A percentile compares a stretch with the other conserved stretches of the same genome.
Conservation (phyloP, 176 grass and related monocot genomes). For the barley (Hordeum vulgare) region MorexV3_pseudomolecules_assembly NC_058520.1:22394198-22394697, state of each 20-base stretch:
- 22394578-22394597: background rate
- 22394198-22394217: too few relatives aligned
- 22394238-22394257: too few relatives aligned
- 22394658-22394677: too few relatives aligned
- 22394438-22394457: slow-evolving; percentile 34
- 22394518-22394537: background rate
- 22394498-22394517: background rate
- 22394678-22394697: too few relatives aligned
- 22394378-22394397: slow-evolving; percentile 3
- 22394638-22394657: too few relatives aligned
- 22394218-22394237: too few relatives aligned
- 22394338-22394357: background rate
- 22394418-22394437: too few relatives aligned
- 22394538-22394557: background rate
- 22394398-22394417: background rate
- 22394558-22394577: background rate
- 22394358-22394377: background rate
- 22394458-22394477: slow-evolving; percentile 37
- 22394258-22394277: too few relatives aligned
- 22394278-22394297: too few relatives aligned
- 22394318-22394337: slow-evolving; percentile 19
- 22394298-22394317: background rate
- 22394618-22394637: too few relatives aligned
- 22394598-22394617: too few relatives aligned
- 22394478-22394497: slow-evolving; percentile 13